Conservation (phyloP, 768 basidiomycete genomes). For the Pleurotus djamor region DNA sequence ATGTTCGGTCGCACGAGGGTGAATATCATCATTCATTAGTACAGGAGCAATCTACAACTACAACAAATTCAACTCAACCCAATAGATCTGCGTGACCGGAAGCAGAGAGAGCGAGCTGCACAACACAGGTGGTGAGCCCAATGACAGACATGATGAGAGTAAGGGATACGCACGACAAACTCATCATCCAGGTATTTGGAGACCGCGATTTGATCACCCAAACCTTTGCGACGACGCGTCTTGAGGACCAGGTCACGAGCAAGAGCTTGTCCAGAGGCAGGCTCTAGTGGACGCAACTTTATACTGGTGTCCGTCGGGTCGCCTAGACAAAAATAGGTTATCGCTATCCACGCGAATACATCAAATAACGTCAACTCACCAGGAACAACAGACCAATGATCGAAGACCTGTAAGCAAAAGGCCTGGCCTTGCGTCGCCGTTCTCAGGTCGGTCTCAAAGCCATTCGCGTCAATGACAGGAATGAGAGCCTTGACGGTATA, state of each 20-base stretch:
- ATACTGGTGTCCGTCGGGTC: slow-evolving; percentile 98
- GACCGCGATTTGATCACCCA: slow-evolving; percentile 96
- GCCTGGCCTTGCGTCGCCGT: slow-evolving; percentile 99
- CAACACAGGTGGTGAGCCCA: slow-evolving; percentile 3
- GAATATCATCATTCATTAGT: background rate
- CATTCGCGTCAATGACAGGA: slow-evolving; percentile 97
- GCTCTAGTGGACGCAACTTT: slow-evolving; percentile 93
- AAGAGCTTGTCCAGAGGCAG: slow-evolving; percentile 93
- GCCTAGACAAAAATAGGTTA: slow-evolving; percentile 36
- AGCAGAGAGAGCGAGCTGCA: slow-evolving; percentile 86
- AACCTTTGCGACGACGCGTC: slow-evolving; percentile 92
- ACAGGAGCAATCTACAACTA: background rate
- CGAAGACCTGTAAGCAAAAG: slow-evolving; percentile 97
- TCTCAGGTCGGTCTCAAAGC: slow-evolving; percentile 96
- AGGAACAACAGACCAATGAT: slow-evolving; percentile 99
- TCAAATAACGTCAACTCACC: slow-evolving; percentile 45
- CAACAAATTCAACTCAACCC: slow-evolving; percentile 31
- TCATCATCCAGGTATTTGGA: slow-evolving; percentile 98
- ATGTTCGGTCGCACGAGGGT: background rate
- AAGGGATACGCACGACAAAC: slow-evolving; percentile 69
- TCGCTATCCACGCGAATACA: slow-evolving; percentile 12
- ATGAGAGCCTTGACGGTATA: slow-evolving; percentile 99
- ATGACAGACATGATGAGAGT: slow-evolving; percentile 8
- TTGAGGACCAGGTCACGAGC: slow-evolving; percentile 95
- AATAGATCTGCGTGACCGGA: slow-evolving; percentile 95